Base-by-base conservation (phyloP, 352 stramenopile genomes). In the Pythium angustatum region DNA sequence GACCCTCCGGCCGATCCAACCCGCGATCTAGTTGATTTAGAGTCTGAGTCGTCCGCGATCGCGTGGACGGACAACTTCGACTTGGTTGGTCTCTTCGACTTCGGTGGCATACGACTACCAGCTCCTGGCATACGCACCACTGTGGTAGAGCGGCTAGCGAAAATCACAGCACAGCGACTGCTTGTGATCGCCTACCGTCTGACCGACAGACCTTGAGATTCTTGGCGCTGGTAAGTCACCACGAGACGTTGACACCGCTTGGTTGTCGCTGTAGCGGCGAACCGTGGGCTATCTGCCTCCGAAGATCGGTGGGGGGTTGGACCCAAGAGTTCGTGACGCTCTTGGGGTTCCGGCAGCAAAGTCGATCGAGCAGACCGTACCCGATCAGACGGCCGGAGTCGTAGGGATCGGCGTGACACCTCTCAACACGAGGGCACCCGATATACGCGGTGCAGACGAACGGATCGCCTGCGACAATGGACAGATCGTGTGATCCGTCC, bases 71-170 rank as follows among this genome's bases (percentile, higher is more conserved):
- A 43, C 33, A 31, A 22, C 44, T 52, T 54, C 6, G 56, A 33
- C 27, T 54, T 34, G 5, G 27, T 24, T 41, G 34, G 17, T 63
- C 36, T 36, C 53, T 63, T 63, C 7, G 41, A 41, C 38, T 62
- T 53, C 55, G 34, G 19, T 12, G 5, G 2, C 53, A 60, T 60
- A 15, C 27, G 24, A 21, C 6, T 40, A 26, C 51, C 22, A 48
- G 33, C 31, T 58, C 51, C 51, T 44, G 31, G 51, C 51, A 58
- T 58, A 58, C 53, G 53, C 53, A 60, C 53, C 53, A 60, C 54
- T 62, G 54, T 62, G 54, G 54, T 62, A 62, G 38, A 36, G 53
- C 40, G 53, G 48, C 40, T 40, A 21, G 26, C 24, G 22, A 22
- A 55, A 55, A 36, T 55, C 30, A 55, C 26, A 36, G 48, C 48